Percentiles rank a stretch among this genome's conserved stretches.
phyloP scores from a whole-genome alignment of 768 basidiomycete genomes.

The Mycena polygramma region DNA sequence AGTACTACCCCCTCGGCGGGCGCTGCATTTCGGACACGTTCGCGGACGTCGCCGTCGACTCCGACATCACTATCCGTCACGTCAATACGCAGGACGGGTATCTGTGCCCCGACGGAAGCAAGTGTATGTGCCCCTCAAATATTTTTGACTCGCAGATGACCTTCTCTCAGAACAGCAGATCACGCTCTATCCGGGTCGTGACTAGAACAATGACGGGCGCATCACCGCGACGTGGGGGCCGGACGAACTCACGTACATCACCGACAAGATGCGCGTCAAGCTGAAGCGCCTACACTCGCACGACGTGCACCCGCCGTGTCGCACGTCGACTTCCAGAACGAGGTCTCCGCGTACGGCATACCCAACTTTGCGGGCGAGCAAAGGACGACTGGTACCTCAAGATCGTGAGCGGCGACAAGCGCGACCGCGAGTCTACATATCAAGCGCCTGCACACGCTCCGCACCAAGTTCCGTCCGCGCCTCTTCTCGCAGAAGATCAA shows the following conservation, averaged over 20 bases:
- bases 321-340: conserved; percentile 98
- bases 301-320: conserved; percentile 92
- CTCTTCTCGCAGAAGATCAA: conserved; percentile 99
- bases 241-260: conserved; percentile 63
- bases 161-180: conserved; percentile 89
- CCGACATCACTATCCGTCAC: conserved; percentile 86
- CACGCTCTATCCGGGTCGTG: conserved; percentile 96
- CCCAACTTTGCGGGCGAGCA: conserved; percentile 87
- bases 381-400: conserved; percentile 96
- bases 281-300: conserved; percentile 96
- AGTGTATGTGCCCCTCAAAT: conserved; percentile 80
- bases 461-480: conserved; percentile 97
- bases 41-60: conserved; percentile 92
- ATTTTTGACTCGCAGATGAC: conserved; percentile 16
- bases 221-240: conserved; percentile 83
- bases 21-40: conserved; percentile 89
- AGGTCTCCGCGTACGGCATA: conserved; percentile 95
- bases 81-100: conserved; percentile 99
- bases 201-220: conserved; percentile 97
- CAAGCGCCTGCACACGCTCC: conserved; percentile 82
- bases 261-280: conserved; percentile 78
- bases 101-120: conserved; percentile 91
- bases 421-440: conserved; percentile 75
- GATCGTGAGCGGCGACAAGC: conserved; percentile 78
- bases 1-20: conserved; percentile 92